Evolutionary conservation across 192 early-diverging fungal species (phyloP).

Genomic region (Mortierella claussenii): DNA sequence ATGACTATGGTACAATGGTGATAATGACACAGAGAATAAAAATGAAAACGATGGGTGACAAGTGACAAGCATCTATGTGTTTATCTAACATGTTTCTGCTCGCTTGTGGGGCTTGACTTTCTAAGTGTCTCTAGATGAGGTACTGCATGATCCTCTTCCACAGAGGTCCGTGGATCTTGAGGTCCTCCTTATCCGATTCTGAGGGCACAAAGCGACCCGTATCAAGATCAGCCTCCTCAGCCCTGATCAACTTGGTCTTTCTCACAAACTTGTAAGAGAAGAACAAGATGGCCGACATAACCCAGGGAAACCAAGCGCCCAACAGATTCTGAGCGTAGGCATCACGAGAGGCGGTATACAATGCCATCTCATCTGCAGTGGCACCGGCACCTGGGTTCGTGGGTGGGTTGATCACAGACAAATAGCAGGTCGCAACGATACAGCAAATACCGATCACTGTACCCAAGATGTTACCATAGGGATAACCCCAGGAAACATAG

Average conservation of each 20-base stretch:
- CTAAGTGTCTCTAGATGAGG: conserved; percentile 20
- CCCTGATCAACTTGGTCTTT: conserved; percentile 62
- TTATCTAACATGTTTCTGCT: too few species aligned
- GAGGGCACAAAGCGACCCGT: conserved; percentile 57
- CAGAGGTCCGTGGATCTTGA: conserved; percentile 16
- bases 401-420: conserved; percentile 55
- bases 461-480: conserved; percentile 66
- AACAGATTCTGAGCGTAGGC: conserved; percentile 22
- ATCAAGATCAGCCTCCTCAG: conserved; percentile 68
- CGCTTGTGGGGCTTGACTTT: too few species aligned
- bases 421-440: conserved; percentile 62
- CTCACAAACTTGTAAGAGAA: conserved; percentile 62
- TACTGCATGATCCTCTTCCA: conserved; percentile 30
- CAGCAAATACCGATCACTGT: conserved; percentile 71
- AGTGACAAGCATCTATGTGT: too few species aligned
- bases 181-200: conserved; percentile 43
- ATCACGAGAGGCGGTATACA: background rate
- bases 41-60: too few species aligned
- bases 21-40: too few species aligned
- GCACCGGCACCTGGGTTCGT: conserved; percentile 35
- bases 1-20: too few species aligned
- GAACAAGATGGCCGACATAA: conserved; percentile 55
- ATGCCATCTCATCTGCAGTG: background rate
- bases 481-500: conserved; percentile 60
- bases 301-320: conserved; percentile 49